Evolutionary conservation across 2,329 filamentous ascomycete species (phyloP).

Genomic region (Aspergillus eucalypticola): DNA sequence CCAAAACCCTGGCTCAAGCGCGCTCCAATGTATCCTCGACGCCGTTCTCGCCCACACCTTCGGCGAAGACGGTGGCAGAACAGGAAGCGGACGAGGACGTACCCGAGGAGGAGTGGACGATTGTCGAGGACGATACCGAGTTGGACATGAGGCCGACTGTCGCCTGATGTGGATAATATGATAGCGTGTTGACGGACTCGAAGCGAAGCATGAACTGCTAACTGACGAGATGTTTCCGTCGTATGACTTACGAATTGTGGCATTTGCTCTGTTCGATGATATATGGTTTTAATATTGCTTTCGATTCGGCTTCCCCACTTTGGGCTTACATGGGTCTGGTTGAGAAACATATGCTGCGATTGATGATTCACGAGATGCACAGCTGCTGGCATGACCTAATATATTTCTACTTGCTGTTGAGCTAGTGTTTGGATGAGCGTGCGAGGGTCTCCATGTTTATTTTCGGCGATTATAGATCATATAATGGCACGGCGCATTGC

Average conservation of each 20-base stretch:
- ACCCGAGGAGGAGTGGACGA: constrained; percentile 84
- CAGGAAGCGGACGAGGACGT: constrained; percentile 51
- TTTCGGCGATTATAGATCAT: constrained; percentile 6
- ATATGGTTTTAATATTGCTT: not conserved
- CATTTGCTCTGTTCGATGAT: constrained; percentile 1
- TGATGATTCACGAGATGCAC: not conserved
- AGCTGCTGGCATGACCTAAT: not conserved
- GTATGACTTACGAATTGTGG: constrained; percentile 10
- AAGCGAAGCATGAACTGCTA: no score
- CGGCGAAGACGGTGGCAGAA: constrained; percentile 39
- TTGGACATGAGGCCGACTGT: constrained; percentile 36
- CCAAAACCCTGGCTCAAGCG: constrained; percentile 76
- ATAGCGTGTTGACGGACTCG: constrained; percentile 7
- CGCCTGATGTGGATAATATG: constrained; percentile 27
- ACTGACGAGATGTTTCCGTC: no score
- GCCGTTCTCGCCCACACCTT: constrained; percentile 35
- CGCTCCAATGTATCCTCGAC: constrained; percentile 40
- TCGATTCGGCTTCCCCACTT: not conserved
- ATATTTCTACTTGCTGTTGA: constrained; percentile 1
- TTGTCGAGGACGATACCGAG: constrained; percentile 68
- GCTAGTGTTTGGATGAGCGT: not conserved
- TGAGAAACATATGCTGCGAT: not conserved
- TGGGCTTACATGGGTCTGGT: not conserved
- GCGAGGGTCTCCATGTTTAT: not conserved
- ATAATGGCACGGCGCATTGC: constrained; percentile 5